Base-by-base conservation (phyloP, 345 rosid species). In the Gossypium mustelinum region DNA sequence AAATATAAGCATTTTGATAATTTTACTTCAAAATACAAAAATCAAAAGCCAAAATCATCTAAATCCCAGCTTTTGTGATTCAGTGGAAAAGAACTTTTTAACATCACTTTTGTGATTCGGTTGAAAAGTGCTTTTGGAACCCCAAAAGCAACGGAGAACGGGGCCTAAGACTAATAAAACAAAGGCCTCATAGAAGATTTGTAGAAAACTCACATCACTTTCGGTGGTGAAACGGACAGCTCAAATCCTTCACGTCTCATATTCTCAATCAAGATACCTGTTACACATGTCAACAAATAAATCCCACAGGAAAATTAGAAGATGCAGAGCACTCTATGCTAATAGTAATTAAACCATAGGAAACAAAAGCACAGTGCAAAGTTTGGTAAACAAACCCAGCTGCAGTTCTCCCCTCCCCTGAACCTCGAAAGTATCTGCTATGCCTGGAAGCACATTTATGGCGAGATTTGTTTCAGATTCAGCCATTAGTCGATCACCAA, bases 401-500 rank as follows among this genome's bases (percentile, higher is more conserved):
- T 95, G 99, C 82, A 95, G 98, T 84, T 93, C 98, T 76, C 99
- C 99, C 79, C 98, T 90, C 67, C 99, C 98, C 79, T 95, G 98
- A 77, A 95, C 99, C 83, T 95, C 98, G 80, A 75, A 93, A 48
- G 99, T 84, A 70, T 95, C 99, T 76, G 94, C 85, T 76, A 90
- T 44, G 73, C 93, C 93, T 34, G 98, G 98, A 79, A 93, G 84
- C 59, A 93, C 96, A 84, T 95, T 93, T 73, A 93, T 93, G 75
- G 99, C 97, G 81, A 95, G 97, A 79, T 93, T 95, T 65, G 98
- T 95, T 92, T 95, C 98, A 78, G 98, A 90, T 85, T 95, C 99
- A 70, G 98, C 92, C 87, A 84, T 77, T 75, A 95, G 84, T 50
- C 98, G 89, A 78, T 89, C 93, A 76, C 97, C 94, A 81, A 93